Conservation (phyloP, 768 basidiomycete species). For the Pleurotus pulmonarius region DNA sequence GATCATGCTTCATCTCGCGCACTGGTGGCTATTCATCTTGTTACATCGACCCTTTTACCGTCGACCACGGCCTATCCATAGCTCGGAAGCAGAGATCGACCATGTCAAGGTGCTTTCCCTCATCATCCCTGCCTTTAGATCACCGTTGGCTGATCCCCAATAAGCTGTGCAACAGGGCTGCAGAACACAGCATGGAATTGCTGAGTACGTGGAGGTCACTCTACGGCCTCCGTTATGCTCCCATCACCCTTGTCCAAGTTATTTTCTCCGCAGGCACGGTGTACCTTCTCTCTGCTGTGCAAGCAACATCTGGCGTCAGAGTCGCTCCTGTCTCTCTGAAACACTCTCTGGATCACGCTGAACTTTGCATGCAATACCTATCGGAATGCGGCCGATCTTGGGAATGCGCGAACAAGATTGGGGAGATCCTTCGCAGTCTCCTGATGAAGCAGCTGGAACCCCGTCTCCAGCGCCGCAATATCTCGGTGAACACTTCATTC, state of each 20-base stretch:
- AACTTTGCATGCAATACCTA: conserved; percentile 46
- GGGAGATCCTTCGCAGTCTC: conserved; percentile 41
- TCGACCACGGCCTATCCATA: conserved; percentile 33
- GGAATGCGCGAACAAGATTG: conserved; percentile 49
- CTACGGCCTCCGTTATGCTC: conserved; percentile 56
- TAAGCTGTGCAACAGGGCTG: conserved; percentile 50
- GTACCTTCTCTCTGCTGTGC: conserved; percentile 50
- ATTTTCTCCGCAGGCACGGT: conserved; percentile 59
- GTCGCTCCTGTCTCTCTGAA: conserved; percentile 44
- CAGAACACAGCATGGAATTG: conserved; percentile 54
- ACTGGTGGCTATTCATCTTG: conserved; percentile 59
- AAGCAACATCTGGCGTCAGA: conserved; percentile 45
- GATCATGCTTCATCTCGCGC: conserved; percentile 52
- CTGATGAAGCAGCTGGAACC: conserved; percentile 39
- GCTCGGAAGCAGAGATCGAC: conserved; percentile 35
- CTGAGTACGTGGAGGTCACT: conserved; percentile 44
- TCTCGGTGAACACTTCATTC: conserved; percentile 8
- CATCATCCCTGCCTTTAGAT: conserved; percentile 15
- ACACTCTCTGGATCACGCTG: conserved; percentile 37
- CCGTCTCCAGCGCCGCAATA: conserved; percentile 29
- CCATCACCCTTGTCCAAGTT: conserved; percentile 54
- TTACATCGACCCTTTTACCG: conserved; percentile 56
- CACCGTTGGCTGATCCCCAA: conserved; percentile 15
- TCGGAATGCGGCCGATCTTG: conserved; percentile 51
- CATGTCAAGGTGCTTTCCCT: conserved; percentile 45